Percentiles rank a stretch among this genome's conserved stretches.
phyloP scores from a whole-genome alignment of 169 alveolate species.

The Eimeria praecox region DNA sequence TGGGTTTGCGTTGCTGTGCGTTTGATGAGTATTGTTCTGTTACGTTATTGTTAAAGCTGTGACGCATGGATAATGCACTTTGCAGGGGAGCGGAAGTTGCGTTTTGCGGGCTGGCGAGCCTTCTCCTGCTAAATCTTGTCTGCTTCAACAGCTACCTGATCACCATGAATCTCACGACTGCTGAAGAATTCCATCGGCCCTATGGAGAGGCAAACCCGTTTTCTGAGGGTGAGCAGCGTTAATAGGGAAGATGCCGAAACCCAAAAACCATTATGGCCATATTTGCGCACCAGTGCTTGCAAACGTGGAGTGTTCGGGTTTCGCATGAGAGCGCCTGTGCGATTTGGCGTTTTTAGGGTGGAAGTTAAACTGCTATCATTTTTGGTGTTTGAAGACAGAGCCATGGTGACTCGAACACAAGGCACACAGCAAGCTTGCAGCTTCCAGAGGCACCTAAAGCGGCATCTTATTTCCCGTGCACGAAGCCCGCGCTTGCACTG shows the following conservation, averaged over 20 bases:
- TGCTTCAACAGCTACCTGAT: conserved; percentile 61
- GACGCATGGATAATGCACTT: background rate
- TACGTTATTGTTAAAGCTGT: background rate
- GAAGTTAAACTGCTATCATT: conserved; percentile 23
- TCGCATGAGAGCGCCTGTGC: background rate
- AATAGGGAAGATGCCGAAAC: no score
- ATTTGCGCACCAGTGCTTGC: no score
- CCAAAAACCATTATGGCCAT: no score
- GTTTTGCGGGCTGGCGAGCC: conserved; percentile 27
- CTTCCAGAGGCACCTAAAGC: background rate
- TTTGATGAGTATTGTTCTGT: background rate
- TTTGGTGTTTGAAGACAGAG: conserved; percentile 35
- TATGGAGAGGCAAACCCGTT: conserved; percentile 67
- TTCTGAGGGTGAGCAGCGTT: conserved; percentile 62
- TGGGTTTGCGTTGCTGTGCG: background rate
- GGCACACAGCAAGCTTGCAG: background rate
- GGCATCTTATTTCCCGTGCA: background rate
- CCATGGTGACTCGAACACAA: background rate
- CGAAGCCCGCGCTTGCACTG: background rate
- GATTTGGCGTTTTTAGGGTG: background rate
- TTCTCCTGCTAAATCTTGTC: conserved; percentile 44
- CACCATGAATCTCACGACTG: conserved; percentile 61
- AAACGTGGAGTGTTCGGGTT: background rate
- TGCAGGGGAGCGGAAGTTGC: conserved; percentile 67
- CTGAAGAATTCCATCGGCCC: conserved; percentile 59